Conservation (phyloP, 192 early-diverging fungal genomes). For the Polychytrium aggregatum region DNA sequence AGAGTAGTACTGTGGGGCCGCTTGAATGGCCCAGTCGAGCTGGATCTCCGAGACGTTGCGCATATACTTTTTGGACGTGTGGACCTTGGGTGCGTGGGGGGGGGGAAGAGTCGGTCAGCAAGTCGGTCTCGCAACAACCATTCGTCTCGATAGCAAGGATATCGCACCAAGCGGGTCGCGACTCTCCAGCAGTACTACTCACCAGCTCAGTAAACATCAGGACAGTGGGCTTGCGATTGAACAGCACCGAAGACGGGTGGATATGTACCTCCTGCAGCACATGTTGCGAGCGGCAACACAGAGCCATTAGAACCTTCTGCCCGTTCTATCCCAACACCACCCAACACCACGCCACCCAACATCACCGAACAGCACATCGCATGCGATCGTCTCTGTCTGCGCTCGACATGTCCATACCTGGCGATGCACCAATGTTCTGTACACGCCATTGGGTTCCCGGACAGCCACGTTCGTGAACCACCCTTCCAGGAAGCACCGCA, state of each 20-base stretch:
- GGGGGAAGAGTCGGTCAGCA: neutral
- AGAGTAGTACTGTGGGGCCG: slow-evolving; percentile 63
- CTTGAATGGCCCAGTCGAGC: slow-evolving; percentile 67
- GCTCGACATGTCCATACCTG: slow-evolving; percentile 23
- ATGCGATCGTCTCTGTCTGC: neutral
- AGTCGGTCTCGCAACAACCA: neutral
- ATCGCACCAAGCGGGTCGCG: neutral
- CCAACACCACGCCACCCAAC: too few species aligned
- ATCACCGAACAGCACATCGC: too few species aligned
- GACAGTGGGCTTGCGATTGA: slow-evolving; percentile 62
- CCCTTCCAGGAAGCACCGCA: slow-evolving; percentile 79
- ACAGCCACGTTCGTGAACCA: slow-evolving; percentile 85
- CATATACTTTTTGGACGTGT: slow-evolving; percentile 83
- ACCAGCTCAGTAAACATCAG: slow-evolving; percentile 87
- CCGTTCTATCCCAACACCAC: too few species aligned
- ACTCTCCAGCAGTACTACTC: slow-evolving; percentile 4
- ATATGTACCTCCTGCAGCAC: slow-evolving; percentile 57
- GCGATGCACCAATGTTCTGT: slow-evolving; percentile 56
- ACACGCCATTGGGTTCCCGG: slow-evolving; percentile 77
- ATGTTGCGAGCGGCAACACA: too few species aligned
- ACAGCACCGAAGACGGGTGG: slow-evolving; percentile 81
- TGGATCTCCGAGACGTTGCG: slow-evolving; percentile 72
- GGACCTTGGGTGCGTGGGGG: slow-evolving; percentile 31
- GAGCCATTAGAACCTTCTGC: too few species aligned
- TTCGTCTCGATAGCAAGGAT: neutral